Conservation (phyloP, 345 rosid genomes). For the Populus ilicifolia region DNA sequence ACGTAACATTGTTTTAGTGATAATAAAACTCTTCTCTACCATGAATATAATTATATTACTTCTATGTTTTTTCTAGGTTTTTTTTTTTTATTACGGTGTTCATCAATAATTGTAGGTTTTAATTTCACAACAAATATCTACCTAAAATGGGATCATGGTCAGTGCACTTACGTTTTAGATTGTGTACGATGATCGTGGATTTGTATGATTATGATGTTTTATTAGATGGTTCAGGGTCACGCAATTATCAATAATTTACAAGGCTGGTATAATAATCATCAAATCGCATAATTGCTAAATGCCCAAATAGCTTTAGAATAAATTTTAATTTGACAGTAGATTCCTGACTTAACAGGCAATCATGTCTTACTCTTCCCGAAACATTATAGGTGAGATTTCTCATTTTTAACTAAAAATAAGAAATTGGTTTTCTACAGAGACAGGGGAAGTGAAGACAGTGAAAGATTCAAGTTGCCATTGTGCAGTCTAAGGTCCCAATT, state of each 20-base stretch:
- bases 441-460: neutral
- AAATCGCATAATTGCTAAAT: neutral
- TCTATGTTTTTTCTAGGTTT: too few species aligned
- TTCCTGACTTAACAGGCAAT: neutral
- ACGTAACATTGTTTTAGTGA: too few species aligned
- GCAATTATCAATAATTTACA: neutral
- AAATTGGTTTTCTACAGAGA: too few species aligned
- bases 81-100: too few species aligned
- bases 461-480: neutral
- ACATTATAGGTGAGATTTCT: neutral
- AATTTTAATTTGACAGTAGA: too few species aligned
- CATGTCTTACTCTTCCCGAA: neutral
- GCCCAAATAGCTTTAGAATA: neutral
- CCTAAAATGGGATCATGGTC: neutral
- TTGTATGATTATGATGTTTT: neutral
- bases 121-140: neutral
- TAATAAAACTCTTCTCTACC: too few species aligned
- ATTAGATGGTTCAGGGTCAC: neutral
- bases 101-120: too few species aligned
- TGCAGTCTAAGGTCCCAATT: neutral
- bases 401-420: neutral
- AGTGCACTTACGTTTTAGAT: neutral
- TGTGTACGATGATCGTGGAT: neutral
- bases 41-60: too few species aligned
- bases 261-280: neutral